Percentiles rank a stretch among this genome's conserved stretches.
phyloP scores from a whole-genome alignment of 2,329 filamentous ascomycete species.

The Sporothrix phasma region DNA sequence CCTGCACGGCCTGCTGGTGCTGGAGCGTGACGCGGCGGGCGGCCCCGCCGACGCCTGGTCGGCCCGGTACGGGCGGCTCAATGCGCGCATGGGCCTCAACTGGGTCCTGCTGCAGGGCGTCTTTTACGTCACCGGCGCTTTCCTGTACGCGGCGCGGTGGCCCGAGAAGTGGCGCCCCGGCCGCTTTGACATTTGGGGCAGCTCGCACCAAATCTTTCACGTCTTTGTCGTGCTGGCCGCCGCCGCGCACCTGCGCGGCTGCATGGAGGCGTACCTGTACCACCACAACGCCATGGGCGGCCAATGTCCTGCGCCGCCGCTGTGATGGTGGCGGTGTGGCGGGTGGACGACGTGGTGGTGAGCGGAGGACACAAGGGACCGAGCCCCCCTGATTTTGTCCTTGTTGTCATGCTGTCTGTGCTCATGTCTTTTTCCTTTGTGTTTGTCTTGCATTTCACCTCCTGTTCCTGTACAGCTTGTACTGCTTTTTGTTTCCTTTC shows the following conservation, averaged over 20 bases:
- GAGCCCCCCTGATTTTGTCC: not conserved
- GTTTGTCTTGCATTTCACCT: not conserved
- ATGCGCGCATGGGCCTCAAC: conserved; percentile 64
- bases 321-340: too few relatives aligned
- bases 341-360: not conserved
- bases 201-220: conserved; percentile 95
- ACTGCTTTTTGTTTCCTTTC: not conserved
- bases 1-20: conserved; percentile 53
- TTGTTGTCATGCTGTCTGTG: not conserved
- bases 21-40: conserved; percentile 6
- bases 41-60: conserved; percentile 17
- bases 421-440: not conserved
- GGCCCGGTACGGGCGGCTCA: conserved; percentile 56
- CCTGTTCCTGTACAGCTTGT: not conserved
- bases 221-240: conserved; percentile 78
- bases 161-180: conserved; percentile 75
- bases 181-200: conserved; percentile 80
- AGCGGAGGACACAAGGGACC: not conserved
- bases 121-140: conserved; percentile 78
- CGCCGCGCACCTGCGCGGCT: conserved; percentile 66
- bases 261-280: conserved; percentile 78
- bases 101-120: conserved; percentile 73
- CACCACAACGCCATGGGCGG: conserved; percentile 55
- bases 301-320: conserved; percentile 31
- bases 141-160: conserved; percentile 74